Base-by-base conservation (phyloP, 2,329 filamentous ascomycete genomes). In the Clathrospora elynae region DNA sequence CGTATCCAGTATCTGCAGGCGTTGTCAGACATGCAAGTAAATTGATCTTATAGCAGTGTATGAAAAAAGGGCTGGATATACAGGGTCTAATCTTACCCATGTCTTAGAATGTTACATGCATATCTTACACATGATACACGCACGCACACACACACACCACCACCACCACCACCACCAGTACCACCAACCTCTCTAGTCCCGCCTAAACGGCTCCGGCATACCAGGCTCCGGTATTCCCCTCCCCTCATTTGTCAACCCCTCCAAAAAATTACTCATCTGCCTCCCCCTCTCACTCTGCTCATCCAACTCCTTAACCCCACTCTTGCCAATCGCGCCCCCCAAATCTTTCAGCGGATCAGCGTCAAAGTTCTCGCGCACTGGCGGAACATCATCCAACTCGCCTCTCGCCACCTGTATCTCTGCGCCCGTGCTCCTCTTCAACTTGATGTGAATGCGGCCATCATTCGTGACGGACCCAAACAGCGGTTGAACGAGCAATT, bases 401-500 rank as follows among this genome's bases (percentile, higher is more conserved):
- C 67, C 66, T 1, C 46, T 16, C 6, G 54, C 51, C 3, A 70
- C 62, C 6, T 37, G 26, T 2, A 64, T 37, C 18, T 64, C 64
- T 2, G 53, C 35, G 2, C 62, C 64, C 2, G 28, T 29, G 0
- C 55, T 40, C 12, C 62, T 51, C n/a, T 19, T 16, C 7, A 67
- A 13, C 31, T 62, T 59, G 35, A 70, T 45, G 14, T 63, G 56
- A 3, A 70, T 57, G 17, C 61, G 51, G 6, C 65, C 67, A 20
- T 66, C 54, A 30, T 60, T 61, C 2, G 42, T 52, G 19, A 70
- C 64, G 43, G 53, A 51, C 5, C 44, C 79, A 26, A 71, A 72
- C 29, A 68, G 62, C 2, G 79, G 75, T 12, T 73, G 71, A 16
- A 79, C 75, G 69, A 72, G 75, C 41, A 80, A 65, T 54, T 81